Percentiles rank a stretch among this genome's conserved stretches.
Conservation (phyloP, 306 rosid species). For the Carpinus viminea region DNA sequence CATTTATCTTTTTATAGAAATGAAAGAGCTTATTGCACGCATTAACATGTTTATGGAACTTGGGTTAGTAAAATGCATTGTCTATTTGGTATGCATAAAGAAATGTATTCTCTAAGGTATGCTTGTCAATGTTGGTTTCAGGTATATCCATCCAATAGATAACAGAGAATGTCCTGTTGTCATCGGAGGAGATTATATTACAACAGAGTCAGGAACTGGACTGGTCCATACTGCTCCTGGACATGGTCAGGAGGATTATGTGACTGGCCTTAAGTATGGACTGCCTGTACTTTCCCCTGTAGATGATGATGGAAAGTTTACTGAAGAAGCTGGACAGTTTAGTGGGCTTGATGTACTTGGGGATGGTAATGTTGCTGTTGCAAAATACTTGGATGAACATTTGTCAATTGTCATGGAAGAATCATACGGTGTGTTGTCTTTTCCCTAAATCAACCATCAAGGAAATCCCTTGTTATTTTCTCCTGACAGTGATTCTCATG, state of each 20-base stretch:
- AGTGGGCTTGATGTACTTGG: conserved; percentile 94
- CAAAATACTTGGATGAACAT: conserved; percentile 77
- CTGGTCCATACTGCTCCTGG: conserved; percentile 99
- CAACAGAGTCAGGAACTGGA: conserved; percentile 96
- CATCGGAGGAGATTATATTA: conserved; percentile 93
- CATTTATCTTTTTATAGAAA: not conserved
- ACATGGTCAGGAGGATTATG: conserved; percentile 97
- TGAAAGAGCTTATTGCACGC: not conserved
- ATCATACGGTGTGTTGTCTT: conserved; percentile 61
- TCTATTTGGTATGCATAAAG: conserved; percentile 15
- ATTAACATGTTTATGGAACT: conserved; percentile 16
- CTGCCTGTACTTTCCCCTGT: conserved; percentile 87
- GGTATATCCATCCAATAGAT: conserved; percentile 82
- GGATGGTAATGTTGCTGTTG: conserved; percentile 83
- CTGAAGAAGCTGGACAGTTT: conserved; percentile 95
- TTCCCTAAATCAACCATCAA: not conserved
- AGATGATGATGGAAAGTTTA: conserved; percentile 84
- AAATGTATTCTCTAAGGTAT: conserved; percentile 17
- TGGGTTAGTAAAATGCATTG: conserved; percentile 15
- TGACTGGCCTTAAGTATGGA: conserved; percentile 90
- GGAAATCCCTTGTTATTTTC: conserved; percentile 10
- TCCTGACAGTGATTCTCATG: conserved; percentile 26
- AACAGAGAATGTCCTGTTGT: conserved; percentile 78
- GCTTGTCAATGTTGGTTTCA: conserved; percentile 36
- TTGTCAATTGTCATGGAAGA: conserved; percentile 85